Percentiles rank a stretch among this genome's conserved stretches.
These are phyloP conservation scores for Pichia sp. DNA, from an alignment of 1,139 yeast species.

Conservation along the genomic window DNA sequence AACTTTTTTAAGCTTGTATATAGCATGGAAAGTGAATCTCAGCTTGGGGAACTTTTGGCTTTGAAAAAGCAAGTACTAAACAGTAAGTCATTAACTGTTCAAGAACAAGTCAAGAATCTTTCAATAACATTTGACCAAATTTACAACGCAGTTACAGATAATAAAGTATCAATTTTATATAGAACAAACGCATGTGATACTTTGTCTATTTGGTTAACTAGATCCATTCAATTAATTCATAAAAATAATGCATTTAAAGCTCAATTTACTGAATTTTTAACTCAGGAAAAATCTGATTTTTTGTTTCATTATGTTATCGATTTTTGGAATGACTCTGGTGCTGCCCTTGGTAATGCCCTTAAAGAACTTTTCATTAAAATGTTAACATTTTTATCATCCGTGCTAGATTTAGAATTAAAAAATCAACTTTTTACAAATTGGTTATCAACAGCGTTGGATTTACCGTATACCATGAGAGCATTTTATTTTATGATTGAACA, in stretches of 20 bases:
- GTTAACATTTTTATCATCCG: conserved; percentile 32
- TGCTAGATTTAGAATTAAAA: conserved; percentile 11
- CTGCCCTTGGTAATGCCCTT: conserved; percentile 64
- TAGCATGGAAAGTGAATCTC: not conserved
- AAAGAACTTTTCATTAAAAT: conserved; percentile 52
- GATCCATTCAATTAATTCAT: conserved; percentile 31
- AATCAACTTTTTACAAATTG: conserved; percentile 35
- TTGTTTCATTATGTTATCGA: conserved; percentile 55
- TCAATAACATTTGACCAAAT: conserved; percentile 15
- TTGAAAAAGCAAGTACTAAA: conserved; percentile 9
- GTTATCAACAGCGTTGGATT: conserved; percentile 38
- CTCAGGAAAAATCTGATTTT: conserved; percentile 29
- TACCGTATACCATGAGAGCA: conserved; percentile 49
- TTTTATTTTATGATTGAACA: conserved; percentile 54
- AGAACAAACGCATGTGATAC: conserved; percentile 52
- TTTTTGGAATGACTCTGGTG: conserved; percentile 65
- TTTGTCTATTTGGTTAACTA: conserved; percentile 55
- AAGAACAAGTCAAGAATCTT: conserved; percentile 3
- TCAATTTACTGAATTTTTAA: conserved; percentile 15
- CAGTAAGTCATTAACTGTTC: conserved; percentile 6
- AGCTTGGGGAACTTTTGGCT: conserved; percentile 3
- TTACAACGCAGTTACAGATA: conserved; percentile 19
- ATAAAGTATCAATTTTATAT: conserved; percentile 29
- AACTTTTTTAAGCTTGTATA: too few species aligned
- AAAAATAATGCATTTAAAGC: conserved; percentile 8